These are phyloP conservation scores for Paramecium sonneborni DNA, from an alignment of 73 alveolate genomes.

Conservation along the genomic window DNA sequence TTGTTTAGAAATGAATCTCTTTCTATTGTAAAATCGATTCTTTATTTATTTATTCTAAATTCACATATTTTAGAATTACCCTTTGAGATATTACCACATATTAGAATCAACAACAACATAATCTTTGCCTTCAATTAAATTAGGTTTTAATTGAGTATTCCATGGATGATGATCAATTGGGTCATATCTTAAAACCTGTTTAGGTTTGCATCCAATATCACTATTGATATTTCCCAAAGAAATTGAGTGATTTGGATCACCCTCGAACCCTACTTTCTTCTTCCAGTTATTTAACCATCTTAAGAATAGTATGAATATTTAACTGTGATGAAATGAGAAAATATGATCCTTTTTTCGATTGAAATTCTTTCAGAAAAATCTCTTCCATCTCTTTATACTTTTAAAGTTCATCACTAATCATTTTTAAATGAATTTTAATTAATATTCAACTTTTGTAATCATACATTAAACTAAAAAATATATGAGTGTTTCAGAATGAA, in stretches of 20 bases:
- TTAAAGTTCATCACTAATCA: not conserved
- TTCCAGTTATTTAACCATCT: not conserved
- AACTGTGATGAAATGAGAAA: not conserved
- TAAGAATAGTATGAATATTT: not conserved
- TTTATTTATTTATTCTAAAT: no score
- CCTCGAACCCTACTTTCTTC: not conserved
- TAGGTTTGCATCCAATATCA: not conserved
- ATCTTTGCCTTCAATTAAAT: not conserved
- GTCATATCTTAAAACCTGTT: not conserved
- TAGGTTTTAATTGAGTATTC: not conserved
- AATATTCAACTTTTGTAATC: not conserved
- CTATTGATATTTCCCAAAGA: not conserved
- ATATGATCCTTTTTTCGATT: not conserved
- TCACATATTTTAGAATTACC: not conserved
- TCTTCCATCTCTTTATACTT: not conserved
- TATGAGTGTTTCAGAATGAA: slow-evolving; percentile 19
- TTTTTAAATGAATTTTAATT: not conserved
- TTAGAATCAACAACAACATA: not conserved
- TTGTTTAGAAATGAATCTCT: not conserved
- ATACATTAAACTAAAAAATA: not conserved
- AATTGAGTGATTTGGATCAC: not conserved
- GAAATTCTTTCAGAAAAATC: not conserved
- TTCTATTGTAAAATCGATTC: not conserved
- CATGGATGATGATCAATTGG: not conserved
- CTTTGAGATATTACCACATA: not conserved